Base-by-base conservation (phyloP, 257 asterid genomes). In the Gentiana dahurica region DNA sequence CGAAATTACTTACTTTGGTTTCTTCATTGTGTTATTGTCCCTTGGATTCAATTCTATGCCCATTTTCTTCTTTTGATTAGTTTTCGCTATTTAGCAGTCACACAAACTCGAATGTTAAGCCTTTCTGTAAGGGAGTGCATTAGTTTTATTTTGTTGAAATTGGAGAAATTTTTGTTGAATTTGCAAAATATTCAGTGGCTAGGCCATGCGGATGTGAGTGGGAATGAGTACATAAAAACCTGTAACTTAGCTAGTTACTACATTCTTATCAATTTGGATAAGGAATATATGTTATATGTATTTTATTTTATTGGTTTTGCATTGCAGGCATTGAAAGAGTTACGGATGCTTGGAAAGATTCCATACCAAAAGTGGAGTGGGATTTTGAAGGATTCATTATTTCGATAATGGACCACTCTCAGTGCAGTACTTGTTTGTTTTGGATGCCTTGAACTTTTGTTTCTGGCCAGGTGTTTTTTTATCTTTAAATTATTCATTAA, bases 391-490 rank as follows among this genome's bases (percentile, higher is more conserved):
- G 72, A 92, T 85, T 70, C 99, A 92, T 63, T 92, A 77, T 73
- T 86, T 83, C 60, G 99, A 92, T 56, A 79, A 85, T 44, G 95
- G 97, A 0, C 95, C 99, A 45, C 91, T 88, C 24, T 85, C 97
- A 46, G 95, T 92, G 51, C 99, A 92, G 78, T 92, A 85, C 67
- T 73, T 92, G 52, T 67, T 92, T 54, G 97, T 92, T 58, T 75
- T 92, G 84, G 99, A 92, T 73, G 90, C 99, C 5, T 55, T 92
- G 61, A 92, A 92, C 75, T 92, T 92, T 82, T 92, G 99, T 59
- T 92, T 92, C 63, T 92, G 99, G 99, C 99, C 99, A n/a, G 99
- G 98, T 91, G 70, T 11, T 35, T 64, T 53, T 6, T 24, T 24
- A 24, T 24, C 24, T 24, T 24, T 24, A 24, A 24, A 24, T 24